These are phyloP conservation scores for Penicillium oxalicum DNA, from an alignment of 2,329 filamentous ascomycete species.

Conservation along the genomic window DNA sequence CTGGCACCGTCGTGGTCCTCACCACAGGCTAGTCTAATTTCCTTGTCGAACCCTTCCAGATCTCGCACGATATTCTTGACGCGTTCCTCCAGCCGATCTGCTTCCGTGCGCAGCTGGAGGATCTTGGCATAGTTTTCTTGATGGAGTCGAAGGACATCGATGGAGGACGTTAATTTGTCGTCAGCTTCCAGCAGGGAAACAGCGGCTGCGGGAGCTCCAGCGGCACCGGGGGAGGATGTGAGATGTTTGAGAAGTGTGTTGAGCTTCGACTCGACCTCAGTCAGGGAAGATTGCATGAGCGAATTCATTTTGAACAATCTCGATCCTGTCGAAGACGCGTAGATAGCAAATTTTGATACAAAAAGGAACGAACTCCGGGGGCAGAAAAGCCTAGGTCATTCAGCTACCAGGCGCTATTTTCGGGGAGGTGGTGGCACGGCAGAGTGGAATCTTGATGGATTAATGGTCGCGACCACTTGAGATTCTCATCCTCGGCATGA, in stretches of 20 bases:
- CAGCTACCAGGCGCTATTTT: no score
- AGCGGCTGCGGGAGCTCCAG: constrained; percentile 38
- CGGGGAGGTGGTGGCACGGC: no score
- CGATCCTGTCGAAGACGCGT: background rate
- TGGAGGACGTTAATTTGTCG: constrained; percentile 36
- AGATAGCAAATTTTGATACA: background rate
- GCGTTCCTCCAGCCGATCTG: constrained; percentile 34
- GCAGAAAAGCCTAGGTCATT: no score
- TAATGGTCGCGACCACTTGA: no score
- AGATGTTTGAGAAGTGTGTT: constrained; percentile 38
- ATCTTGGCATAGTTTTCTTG: constrained; percentile 42
- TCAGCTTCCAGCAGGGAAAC: constrained; percentile 38
- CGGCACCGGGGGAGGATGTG: constrained; percentile 40
- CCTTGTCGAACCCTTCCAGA: constrained; percentile 36
- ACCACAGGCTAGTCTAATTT: constrained; percentile 32
- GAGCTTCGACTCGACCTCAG: constrained; percentile 39
- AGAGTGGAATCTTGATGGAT: no score
- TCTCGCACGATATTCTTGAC: constrained; percentile 39
- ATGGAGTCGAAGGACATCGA: constrained; percentile 39
- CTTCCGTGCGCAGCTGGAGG: constrained; percentile 37
- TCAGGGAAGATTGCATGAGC: constrained; percentile 34
- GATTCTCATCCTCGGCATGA: no score
- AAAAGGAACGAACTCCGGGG: no score
- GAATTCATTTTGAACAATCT: constrained; percentile 33
- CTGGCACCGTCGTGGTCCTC: constrained; percentile 29